These are phyloP conservation scores for Leishmania lainsoni DNA, from an alignment of 208 protist species.

Conservation along the genomic window DNA sequence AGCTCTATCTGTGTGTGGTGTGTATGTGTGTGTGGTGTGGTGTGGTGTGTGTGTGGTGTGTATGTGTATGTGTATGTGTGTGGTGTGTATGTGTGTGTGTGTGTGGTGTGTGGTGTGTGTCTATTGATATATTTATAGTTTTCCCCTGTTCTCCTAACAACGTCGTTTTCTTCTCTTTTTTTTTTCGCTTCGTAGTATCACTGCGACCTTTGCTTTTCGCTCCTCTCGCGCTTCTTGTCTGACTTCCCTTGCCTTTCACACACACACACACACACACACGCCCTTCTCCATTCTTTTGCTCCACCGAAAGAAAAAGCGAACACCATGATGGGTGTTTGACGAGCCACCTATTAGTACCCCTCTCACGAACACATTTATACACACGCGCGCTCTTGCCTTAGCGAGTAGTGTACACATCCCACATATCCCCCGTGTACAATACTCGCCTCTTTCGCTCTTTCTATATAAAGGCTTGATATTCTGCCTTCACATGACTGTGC, in stretches of 20 bases:
- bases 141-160: background rate
- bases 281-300: background rate
- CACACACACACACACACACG: too few species aligned
- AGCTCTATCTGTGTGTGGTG: too few species aligned
- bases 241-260: background rate
- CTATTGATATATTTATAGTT: background rate
- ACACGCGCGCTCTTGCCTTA: background rate
- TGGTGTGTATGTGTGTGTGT: too few species aligned
- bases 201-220: background rate
- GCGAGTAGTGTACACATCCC: background rate
- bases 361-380: background rate
- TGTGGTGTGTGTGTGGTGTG: too few species aligned
- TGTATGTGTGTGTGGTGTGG: too few species aligned
- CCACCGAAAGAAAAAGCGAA: background rate
- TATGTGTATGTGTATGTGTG: too few species aligned
- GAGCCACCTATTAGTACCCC: background rate
- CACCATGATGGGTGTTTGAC: background rate
- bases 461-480: background rate
- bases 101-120: too few species aligned
- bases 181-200: background rate
- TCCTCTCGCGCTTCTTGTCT: background rate
- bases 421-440: background rate
- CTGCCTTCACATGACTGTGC: background rate
- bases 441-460: background rate
- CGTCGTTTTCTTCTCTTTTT: background rate